Conservation (phyloP, 2,329 filamentous ascomycete species). For the Neurospora sp. region DNA sequence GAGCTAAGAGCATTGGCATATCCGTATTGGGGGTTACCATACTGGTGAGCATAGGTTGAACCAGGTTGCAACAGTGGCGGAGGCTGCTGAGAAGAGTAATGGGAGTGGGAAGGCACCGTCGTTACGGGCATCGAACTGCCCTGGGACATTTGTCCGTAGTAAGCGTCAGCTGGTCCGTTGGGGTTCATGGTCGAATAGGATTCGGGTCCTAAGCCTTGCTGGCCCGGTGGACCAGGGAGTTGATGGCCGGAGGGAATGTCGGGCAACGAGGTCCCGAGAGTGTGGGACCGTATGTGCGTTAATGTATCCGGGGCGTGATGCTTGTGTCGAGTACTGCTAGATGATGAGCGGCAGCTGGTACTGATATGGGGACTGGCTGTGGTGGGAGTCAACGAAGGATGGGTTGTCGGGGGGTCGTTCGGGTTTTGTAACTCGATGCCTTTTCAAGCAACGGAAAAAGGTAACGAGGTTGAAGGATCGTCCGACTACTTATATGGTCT, state of each 20-base stretch:
- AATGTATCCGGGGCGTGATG: neutral
- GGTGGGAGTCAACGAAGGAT: neutral
- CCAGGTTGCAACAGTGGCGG: slow-evolving; percentile 65
- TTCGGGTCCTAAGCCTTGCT: slow-evolving; percentile 30
- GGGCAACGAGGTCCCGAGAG: slow-evolving; percentile 51
- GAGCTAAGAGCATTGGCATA: slow-evolving; percentile 72
- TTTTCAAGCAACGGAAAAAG: neutral
- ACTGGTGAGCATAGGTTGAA: slow-evolving; percentile 60
- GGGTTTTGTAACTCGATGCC: neutral
- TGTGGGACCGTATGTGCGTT: slow-evolving; percentile 50
- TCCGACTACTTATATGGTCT: neutral
- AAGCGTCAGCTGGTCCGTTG: slow-evolving; percentile 74
- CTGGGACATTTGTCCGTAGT: slow-evolving; percentile 66
- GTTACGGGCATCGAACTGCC: slow-evolving; percentile 66
- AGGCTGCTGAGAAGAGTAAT: slow-evolving; percentile 57
- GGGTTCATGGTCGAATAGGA: slow-evolving; percentile 65
- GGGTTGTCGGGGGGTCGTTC: neutral
- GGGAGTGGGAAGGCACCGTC: slow-evolving; percentile 75
- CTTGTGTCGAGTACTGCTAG: neutral
- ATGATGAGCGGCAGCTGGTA: neutral
- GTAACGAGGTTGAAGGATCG: neutral
- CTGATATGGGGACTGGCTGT: neutral
- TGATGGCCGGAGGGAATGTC: slow-evolving; percentile 44
- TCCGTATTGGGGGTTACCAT: slow-evolving; percentile 54
- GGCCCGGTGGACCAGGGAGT: slow-evolving; percentile 30